These are phyloP conservation scores for Phytophthora foliorum DNA, from an alignment of 352 stramenopile species.

Conservation along the genomic window DNA sequence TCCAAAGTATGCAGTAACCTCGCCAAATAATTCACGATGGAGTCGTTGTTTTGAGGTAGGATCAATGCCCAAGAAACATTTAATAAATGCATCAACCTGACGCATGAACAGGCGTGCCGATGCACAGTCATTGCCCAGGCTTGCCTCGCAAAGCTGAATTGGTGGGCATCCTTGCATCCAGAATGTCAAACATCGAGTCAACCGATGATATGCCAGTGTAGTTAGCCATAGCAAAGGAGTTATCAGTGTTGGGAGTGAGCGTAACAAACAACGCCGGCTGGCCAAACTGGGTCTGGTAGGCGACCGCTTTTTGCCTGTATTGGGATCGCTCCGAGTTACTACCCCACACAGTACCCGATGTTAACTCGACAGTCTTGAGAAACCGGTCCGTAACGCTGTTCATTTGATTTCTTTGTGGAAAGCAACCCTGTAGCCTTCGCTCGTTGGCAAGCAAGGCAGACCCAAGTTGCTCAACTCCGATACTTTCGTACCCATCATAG, in stretches of 20 bases:
- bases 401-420: not conserved
- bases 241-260: not conserved
- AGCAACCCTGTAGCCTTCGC: not conserved
- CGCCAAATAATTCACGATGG: not conserved
- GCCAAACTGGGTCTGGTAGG: not conserved
- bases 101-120: not conserved
- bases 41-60: too few relatives aligned
- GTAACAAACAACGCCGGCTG: not conserved
- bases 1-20: not conserved
- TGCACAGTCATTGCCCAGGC: slow-evolving; percentile 4
- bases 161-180: not conserved
- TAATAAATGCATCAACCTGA: not conserved
- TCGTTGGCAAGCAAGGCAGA: not conserved
- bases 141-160: not conserved
- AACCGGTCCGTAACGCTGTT: not conserved
- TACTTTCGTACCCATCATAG: not conserved
- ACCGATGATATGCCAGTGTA: not conserved
- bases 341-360: not conserved
- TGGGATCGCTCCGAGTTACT: not conserved
- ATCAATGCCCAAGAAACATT: too few relatives aligned
- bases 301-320: not conserved
- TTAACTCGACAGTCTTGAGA: not conserved
- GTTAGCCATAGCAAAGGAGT: not conserved
- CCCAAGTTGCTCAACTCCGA: not conserved
- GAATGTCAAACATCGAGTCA: not conserved